These are phyloP conservation scores for Boletus vermiculosoides DNA, from an alignment of 768 basidiomycete species.

Conservation along the genomic window DNA sequence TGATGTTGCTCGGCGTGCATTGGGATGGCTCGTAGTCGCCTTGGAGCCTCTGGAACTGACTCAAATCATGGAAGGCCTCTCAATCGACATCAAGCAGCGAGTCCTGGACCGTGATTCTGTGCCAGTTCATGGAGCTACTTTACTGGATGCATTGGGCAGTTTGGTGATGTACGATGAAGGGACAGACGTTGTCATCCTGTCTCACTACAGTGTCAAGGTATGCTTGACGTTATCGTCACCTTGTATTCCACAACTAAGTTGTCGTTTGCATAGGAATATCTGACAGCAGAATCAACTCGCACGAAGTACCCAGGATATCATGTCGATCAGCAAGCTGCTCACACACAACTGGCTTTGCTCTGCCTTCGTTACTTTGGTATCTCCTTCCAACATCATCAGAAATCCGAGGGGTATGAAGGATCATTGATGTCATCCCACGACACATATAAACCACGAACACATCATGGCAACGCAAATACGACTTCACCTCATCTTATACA, in stretches of 20 bases:
- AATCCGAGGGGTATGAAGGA: background rate
- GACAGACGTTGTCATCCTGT: conserved; percentile 2
- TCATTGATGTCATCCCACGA: background rate
- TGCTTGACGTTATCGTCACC: background rate
- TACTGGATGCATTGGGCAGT: conserved; percentile 3
- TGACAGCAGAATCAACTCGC: background rate
- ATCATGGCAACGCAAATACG: background rate
- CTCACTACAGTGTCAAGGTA: conserved; percentile 12
- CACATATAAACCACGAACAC: background rate
- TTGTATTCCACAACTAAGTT: background rate
- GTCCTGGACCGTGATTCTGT: background rate
- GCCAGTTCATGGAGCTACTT: background rate
- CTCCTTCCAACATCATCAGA: background rate
- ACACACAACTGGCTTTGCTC: background rate
- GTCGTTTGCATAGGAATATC: conserved; percentile 1
- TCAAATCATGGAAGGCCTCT: conserved; percentile 2
- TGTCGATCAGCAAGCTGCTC: background rate
- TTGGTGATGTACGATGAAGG: conserved; percentile 1
- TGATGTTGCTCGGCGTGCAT: background rate
- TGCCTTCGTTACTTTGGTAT: background rate
- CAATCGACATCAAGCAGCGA: background rate
- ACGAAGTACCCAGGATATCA: background rate
- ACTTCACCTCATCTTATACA: too few species aligned
- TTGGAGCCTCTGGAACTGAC: background rate
- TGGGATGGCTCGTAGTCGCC: conserved; percentile 4